Evolutionary conservation across 192 early-diverging fungal species (phyloP).

Genomic region (Ambispora gerdemannii): DNA sequence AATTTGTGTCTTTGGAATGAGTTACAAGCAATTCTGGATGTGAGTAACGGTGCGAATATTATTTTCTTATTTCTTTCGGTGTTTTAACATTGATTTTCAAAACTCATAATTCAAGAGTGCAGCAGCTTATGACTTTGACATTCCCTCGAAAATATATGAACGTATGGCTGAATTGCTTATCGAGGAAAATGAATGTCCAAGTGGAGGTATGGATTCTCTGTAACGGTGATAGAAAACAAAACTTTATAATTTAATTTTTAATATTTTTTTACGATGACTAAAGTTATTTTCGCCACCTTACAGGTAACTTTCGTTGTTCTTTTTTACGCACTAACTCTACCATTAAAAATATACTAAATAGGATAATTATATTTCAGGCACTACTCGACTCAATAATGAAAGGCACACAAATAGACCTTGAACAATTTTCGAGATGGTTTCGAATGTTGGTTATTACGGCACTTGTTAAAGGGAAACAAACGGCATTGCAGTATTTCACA

Average conservation of each 20-base stretch:
- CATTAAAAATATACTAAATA: not conserved
- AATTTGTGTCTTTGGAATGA: conserved; percentile 26
- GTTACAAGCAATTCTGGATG: conserved; percentile 13
- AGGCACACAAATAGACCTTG: conserved; percentile 17
- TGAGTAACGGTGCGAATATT: not conserved
- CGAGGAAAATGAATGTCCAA: conserved; percentile 25
- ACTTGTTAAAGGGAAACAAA: conserved; percentile 11
- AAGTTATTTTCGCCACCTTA: conserved; percentile 14
- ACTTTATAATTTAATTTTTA: no score
- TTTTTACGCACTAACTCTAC: no score
- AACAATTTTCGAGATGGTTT: conserved; percentile 31
- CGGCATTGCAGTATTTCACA: conserved; percentile 13
- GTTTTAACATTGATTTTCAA: no score
- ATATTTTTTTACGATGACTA: not conserved
- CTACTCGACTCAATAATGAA: conserved; percentile 24
- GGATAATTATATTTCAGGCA: not conserved
- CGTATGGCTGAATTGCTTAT: conserved; percentile 31
- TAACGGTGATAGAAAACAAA: not conserved
- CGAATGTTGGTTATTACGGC: conserved; percentile 28
- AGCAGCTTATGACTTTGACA: conserved; percentile 23
- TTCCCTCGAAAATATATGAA: conserved; percentile 28
- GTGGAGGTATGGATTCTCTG: conserved; percentile 7
- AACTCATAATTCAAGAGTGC: not conserved
- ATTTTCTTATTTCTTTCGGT: not conserved
- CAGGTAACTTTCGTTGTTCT: not conserved